phyloP scores from a whole-genome alignment of 140 eudicot species.

The Anethum foeniculum region DNA sequence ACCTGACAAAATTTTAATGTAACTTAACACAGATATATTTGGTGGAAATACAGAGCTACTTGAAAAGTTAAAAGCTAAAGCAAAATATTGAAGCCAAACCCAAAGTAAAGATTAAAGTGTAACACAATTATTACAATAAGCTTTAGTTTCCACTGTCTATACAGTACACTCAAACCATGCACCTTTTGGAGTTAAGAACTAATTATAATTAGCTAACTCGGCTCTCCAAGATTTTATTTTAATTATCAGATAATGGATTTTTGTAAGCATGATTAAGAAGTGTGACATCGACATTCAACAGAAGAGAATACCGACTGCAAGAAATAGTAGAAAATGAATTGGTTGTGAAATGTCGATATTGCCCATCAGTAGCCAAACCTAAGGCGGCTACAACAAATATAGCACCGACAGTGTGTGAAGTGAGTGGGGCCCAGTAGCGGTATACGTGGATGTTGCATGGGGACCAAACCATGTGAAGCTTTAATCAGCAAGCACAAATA shows the following conservation, averaged over 20 bases:
- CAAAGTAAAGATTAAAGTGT: not conserved
- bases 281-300: not conserved
- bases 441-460: not conserved
- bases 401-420: not conserved
- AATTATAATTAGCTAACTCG: not conserved
- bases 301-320: not conserved
- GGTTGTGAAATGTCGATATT: not conserved
- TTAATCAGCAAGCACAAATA: not conserved
- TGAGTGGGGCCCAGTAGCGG: not conserved
- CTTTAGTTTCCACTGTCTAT: not conserved
- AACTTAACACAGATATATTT: too few relatives aligned
- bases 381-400: not conserved
- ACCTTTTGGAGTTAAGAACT: not conserved
- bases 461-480: not conserved
- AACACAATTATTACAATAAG: not conserved
- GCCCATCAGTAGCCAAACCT: not conserved
- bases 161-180: not conserved
- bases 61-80: not conserved
- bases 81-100: not conserved
- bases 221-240: not conserved
- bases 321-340: not conserved
- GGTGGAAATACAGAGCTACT: too few relatives aligned
- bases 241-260: too few relatives aligned
- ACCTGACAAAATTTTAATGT: too few relatives aligned
- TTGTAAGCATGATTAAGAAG: not conserved